phyloP scores from a whole-genome alignment of 768 basidiomycete genomes.

The Suillus cothurnatus region DNA sequence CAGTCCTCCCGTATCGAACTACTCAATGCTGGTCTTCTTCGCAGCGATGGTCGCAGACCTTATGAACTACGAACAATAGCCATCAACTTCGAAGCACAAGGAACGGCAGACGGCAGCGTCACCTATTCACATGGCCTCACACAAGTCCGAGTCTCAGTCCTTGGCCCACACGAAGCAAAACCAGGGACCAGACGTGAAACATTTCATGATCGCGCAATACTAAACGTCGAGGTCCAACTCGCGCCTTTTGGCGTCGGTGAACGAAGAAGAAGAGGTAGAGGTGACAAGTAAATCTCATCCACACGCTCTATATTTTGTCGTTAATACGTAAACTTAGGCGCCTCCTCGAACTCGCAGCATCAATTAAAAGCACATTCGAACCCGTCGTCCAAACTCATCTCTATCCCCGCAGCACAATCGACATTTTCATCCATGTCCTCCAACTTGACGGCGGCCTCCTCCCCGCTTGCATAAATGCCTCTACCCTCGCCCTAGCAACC shows the following conservation, averaged over 20 bases:
- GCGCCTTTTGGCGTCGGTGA: constrained; percentile 88
- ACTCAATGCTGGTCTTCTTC: constrained; percentile 82
- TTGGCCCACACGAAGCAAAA: constrained; percentile 90
- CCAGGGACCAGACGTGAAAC: constrained; percentile 64
- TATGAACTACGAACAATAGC: constrained; percentile 84
- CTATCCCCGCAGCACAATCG: constrained; percentile 94
- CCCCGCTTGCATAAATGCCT: constrained; percentile 91
- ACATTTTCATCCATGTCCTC: constrained; percentile 89
- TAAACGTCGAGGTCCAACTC: constrained; percentile 88
- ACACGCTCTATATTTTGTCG: background rate
- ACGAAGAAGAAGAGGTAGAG: constrained; percentile 70
- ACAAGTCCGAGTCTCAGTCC: constrained; percentile 83
- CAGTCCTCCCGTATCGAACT: constrained; percentile 67
- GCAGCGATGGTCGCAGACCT: constrained; percentile 91
- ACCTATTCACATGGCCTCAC: constrained; percentile 88
- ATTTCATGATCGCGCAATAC: constrained; percentile 82
- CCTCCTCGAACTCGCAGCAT: constrained; percentile 81
- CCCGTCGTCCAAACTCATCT: constrained; percentile 89
- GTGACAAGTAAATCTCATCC: constrained; percentile 75
- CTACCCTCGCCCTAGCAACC: constrained; percentile 86
- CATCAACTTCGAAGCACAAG: constrained; percentile 76
- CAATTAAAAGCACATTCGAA: constrained; percentile 94
- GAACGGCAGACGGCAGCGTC: constrained; percentile 84
- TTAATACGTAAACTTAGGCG: constrained; percentile 52
- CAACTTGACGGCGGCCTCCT: constrained; percentile 94